Conservation (phyloP, 495 filamentous ascomycete genomes). For the Penicillium soppii region DNA sequence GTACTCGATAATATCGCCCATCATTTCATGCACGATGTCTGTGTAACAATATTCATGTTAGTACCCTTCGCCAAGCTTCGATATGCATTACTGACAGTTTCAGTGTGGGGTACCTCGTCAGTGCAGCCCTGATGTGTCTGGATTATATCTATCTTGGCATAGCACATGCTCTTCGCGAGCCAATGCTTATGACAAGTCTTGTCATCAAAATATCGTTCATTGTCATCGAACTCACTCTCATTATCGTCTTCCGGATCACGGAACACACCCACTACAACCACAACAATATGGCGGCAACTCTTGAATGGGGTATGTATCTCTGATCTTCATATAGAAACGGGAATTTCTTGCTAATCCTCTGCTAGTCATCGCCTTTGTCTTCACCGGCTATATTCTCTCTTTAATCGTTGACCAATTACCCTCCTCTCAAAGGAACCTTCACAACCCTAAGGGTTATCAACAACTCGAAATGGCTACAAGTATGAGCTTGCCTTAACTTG, state of each 20-base stretch:
- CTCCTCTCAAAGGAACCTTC: constrained; percentile 3
- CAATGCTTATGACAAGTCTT: constrained; percentile 19
- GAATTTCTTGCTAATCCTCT: neutral
- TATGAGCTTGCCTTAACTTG: constrained; percentile 1
- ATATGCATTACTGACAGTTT: constrained; percentile 3
- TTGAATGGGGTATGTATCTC: constrained; percentile 16
- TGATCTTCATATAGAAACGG: neutral
- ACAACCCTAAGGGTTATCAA: constrained; percentile 13
- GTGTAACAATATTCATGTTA: constrained; percentile 21
- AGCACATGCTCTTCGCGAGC: constrained; percentile 9
- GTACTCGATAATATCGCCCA: constrained; percentile 21
- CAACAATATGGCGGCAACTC: constrained; percentile 18
- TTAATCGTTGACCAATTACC: constrained; percentile 18
- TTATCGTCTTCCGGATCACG: constrained; percentile 17
- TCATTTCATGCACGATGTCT: constrained; percentile 14
- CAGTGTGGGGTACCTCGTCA: constrained; percentile 18
- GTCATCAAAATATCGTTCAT: constrained; percentile 21
- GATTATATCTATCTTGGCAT: constrained; percentile 18
- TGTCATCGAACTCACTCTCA: constrained; percentile 18
- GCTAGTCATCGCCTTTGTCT: constrained; percentile 20
- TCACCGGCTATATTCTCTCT: constrained; percentile 21
- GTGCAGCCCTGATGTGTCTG: constrained; percentile 17
- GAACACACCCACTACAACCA: constrained; percentile 8
- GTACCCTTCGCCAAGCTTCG: neutral
- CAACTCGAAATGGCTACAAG: constrained; percentile 17